Conservation (phyloP, 2,329 filamentous ascomycete genomes). For the Pseudocercospora macadamiae region DNA sequence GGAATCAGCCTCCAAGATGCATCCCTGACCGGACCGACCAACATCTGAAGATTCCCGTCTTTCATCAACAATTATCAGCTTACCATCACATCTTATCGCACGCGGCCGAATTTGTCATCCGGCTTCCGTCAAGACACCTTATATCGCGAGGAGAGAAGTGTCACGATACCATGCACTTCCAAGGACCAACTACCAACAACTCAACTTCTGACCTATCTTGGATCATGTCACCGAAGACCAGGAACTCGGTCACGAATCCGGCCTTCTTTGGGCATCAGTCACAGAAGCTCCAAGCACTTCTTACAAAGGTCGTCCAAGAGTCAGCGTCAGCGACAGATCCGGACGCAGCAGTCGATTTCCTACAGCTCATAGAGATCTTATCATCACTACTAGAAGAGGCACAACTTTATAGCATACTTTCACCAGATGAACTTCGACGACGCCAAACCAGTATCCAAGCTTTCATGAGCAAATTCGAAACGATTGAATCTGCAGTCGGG, state of each 20-base stretch:
- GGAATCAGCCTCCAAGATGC: too few species aligned
- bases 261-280: conserved; percentile 6
- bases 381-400: conserved; percentile 23
- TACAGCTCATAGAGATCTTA: conserved; percentile 23
- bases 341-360: conserved; percentile 21
- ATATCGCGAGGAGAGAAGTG: too few species aligned
- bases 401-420: conserved; percentile 16
- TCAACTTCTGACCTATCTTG: not conserved
- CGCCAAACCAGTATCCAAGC: not conserved
- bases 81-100: not conserved
- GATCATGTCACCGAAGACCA: not conserved
- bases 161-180: not conserved
- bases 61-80: not conserved
- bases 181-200: not conserved
- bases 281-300: conserved; percentile 19
- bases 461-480: conserved; percentile 17
- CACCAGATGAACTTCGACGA: conserved; percentile 13
- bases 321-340: conserved; percentile 18
- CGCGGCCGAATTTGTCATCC: not conserved
- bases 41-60: not conserved
- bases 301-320: conserved; percentile 24
- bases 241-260: not conserved
- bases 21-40: not conserved
- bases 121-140: too few species aligned
- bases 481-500: conserved; percentile 15